These are phyloP conservation scores for Collybia mongolica DNA, from an alignment of 768 basidiomycete genomes.

Conservation along the genomic window DNA sequence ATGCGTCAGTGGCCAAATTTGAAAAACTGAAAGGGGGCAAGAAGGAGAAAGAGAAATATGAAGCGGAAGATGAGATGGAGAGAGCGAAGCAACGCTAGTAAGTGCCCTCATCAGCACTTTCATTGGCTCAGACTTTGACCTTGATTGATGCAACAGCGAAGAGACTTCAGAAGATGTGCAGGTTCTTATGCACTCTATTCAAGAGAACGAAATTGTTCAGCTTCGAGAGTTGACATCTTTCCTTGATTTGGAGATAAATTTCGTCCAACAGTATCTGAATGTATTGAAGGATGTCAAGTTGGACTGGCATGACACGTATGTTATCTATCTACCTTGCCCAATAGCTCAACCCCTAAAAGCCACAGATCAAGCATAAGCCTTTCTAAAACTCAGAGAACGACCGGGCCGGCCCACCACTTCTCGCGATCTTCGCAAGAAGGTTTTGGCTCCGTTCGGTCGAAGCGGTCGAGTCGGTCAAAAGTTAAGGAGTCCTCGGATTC, in stretches of 20 bases:
- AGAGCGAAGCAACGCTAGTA: slow-evolving; percentile 75
- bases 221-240: slow-evolving; percentile 68
- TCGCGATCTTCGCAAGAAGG: slow-evolving; percentile 5
- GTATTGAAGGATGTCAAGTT: slow-evolving; percentile 67
- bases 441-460: slow-evolving; percentile 7
- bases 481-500: slow-evolving; percentile 21
- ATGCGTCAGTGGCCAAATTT: slow-evolving; percentile 68
- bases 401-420: slow-evolving; percentile 13
- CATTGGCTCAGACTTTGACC: not conserved
- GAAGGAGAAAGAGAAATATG: slow-evolving; percentile 78
- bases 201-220: slow-evolving; percentile 75
- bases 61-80: slow-evolving; percentile 81
- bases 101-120: slow-evolving; percentile 20
- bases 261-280: slow-evolving; percentile 70
- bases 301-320: slow-evolving; percentile 68
- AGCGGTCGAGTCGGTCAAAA: slow-evolving; percentile 13
- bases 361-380: too few species aligned
- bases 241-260: slow-evolving; percentile 73
- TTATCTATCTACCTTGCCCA: slow-evolving; percentile 1
- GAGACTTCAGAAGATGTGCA: slow-evolving; percentile 85
- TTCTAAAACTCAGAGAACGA: not conserved
- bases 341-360: too few species aligned
- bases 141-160: slow-evolving; percentile 49
- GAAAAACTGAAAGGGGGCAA: slow-evolving; percentile 70
- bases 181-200: slow-evolving; percentile 75